Evolutionary conservation across 176 grass and related monocot genomes (phyloP).

Genomic region (Metroxylon sagu): DNA sequence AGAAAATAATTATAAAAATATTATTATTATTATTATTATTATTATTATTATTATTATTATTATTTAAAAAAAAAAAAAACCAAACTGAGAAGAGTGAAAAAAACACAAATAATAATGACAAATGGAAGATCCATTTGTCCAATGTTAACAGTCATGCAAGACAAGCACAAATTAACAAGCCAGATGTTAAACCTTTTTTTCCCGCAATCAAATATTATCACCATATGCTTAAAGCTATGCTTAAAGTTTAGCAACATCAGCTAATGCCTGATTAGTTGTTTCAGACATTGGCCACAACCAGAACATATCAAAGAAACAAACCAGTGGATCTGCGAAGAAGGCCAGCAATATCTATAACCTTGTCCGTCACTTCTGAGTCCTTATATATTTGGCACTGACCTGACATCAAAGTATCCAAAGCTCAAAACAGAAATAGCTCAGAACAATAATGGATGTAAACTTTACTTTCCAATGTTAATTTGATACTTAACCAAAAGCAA

Average conservation of each 20-base stretch:
- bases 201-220: too few relatives aligned
- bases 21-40: too few relatives aligned
- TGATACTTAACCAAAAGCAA: too few relatives aligned
- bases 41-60: too few relatives aligned
- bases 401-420: constrained; percentile 28
- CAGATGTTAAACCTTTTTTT: too few relatives aligned
- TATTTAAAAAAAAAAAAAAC: neutral
- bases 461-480: neutral
- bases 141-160: too few relatives aligned
- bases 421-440: constrained; percentile 5
- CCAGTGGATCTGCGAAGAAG: constrained; percentile 71
- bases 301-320: neutral
- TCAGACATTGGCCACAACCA: neutral
- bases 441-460: neutral
- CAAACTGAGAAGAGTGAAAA: constrained; percentile 3
- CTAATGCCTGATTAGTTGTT: too few relatives aligned
- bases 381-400: constrained; percentile 59
- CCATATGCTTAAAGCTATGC: too few relatives aligned
- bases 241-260: too few relatives aligned
- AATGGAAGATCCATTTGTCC: neutral
- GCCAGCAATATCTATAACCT: constrained; percentile 39
- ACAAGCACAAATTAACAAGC: too few relatives aligned
- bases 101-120: neutral
- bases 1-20: constrained; percentile 6
- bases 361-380: constrained; percentile 34